These are phyloP conservation scores for Ophiostoma sp. DNA, from an alignment of 2,329 filamentous ascomycete genomes.

Conservation along the genomic window DNA sequence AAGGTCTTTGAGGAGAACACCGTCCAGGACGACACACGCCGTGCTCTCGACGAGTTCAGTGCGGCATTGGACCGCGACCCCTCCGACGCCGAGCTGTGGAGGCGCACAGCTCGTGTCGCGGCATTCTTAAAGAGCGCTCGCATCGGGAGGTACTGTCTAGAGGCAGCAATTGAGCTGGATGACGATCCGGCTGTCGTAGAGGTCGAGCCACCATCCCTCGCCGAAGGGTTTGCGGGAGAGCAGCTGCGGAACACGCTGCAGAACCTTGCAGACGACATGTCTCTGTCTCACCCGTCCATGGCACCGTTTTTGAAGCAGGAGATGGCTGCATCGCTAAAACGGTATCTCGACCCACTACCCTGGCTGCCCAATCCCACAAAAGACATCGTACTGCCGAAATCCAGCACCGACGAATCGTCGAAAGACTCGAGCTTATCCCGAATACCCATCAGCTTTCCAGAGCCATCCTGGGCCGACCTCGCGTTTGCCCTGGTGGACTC, in stretches of 20 bases:
- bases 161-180: constrained; percentile 61
- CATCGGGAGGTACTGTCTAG: constrained; percentile 57
- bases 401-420: constrained; percentile 21
- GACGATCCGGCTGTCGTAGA: constrained; percentile 60
- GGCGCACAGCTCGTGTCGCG: constrained; percentile 53
- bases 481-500: constrained; percentile 39
- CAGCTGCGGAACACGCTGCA: constrained; percentile 53
- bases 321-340: constrained; percentile 47
- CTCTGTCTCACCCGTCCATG: constrained; percentile 57
- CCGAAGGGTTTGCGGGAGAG: constrained; percentile 58
- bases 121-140: constrained; percentile 52
- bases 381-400: constrained; percentile 14
- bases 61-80: constrained; percentile 59
- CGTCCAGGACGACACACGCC: constrained; percentile 37
- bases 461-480: constrained; percentile 40
- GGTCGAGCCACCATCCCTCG: constrained; percentile 57
- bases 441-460: constrained; percentile 32
- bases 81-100: constrained; percentile 62
- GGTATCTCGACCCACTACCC: constrained; percentile 56
- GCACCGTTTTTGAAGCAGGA: constrained; percentile 49
- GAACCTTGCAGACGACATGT: constrained; percentile 50
- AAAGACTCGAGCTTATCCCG: constrained; percentile 23
- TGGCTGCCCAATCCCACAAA: constrained; percentile 53
- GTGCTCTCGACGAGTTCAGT: constrained; percentile 52
- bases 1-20: constrained; percentile 37